Evolutionary conservation across 2,329 filamentous ascomycete species (phyloP), one percentile per base, ranked within the genome.

Genomic region (Huntiella moniliformis): DNA sequence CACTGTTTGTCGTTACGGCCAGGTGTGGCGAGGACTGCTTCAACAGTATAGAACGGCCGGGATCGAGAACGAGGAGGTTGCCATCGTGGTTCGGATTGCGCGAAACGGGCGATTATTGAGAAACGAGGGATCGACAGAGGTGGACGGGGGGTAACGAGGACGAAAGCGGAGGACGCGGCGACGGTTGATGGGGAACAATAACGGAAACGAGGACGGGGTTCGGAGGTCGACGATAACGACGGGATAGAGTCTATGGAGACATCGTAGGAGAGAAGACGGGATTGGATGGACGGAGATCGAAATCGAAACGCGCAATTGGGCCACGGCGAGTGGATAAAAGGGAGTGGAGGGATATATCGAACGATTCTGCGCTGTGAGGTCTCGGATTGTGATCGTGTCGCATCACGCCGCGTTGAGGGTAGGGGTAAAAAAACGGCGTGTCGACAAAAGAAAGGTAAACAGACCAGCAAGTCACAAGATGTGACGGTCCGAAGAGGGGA

Each of bases 271-370:
- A 31, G 12, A 42, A 32, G 15, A 42, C 31, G n/a, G 28, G 22
- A 13, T 15, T 15, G 6, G 28, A 15, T 53, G 50, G 54, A 54
- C 53, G 58, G 54, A 55, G 48, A 50, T 55, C 55, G 55, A 55
- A 56, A 53, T 53, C 53, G 52, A 55, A 51, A 57, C 54, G 57
- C 54, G 54, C 54, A 52, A 12, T 38, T 13, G 10, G 7, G 22
- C 22, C 22, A 28, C 22, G 22, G 22, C 22, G 22, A 28, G 22
- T 28, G 17, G 34, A 45, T 5, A 32, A 12, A 17, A 18, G 17
- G 42, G 36, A 38, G 15, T n/a, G 38, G 38, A 18, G n/a, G 17
- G 38, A 17, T 6, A 10, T n/a, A 3, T 42, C 51, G 47, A 38
- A 44, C 44, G 44, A 60, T 57, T 55, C 58, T 11, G 40, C 40